Conservation (phyloP, 2,329 filamentous ascomycete genomes). For the Ceratocystis eucalypticola region DNA sequence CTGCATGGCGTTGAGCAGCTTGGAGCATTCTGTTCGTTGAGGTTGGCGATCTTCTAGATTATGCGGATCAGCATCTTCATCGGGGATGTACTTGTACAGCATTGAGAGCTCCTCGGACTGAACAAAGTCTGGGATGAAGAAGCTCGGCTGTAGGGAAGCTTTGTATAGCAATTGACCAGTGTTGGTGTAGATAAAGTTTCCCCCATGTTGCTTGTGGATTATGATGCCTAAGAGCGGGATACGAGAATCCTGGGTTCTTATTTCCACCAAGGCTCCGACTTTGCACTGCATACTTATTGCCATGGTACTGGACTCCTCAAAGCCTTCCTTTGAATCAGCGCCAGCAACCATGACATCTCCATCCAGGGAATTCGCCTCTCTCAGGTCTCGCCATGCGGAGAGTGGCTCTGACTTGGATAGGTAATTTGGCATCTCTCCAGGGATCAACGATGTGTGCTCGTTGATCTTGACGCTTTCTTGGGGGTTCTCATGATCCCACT, state of each 20-base stretch:
- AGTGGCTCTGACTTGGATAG: constrained; percentile 12
- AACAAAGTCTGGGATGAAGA: constrained; percentile 38
- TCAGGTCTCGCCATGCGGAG: constrained; percentile 10
- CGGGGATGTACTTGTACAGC: constrained; percentile 20
- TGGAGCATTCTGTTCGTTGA: constrained; percentile 32
- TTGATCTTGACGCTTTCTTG: neutral
- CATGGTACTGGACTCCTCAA: neutral
- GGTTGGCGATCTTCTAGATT: constrained; percentile 26
- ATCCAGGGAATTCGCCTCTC: constrained; percentile 5
- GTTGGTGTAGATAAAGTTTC: constrained; percentile 41
- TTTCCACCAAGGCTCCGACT: constrained; percentile 18
- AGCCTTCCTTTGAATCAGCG: neutral
- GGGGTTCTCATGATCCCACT: constrained; percentile 16
- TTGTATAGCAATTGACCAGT: constrained; percentile 38
- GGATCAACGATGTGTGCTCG: neutral
- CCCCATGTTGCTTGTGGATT: constrained; percentile 37
- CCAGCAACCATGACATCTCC: constrained; percentile 1
- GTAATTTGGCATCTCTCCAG: constrained; percentile 14
- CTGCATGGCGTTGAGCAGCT: constrained; percentile 36
- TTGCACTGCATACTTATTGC: neutral
- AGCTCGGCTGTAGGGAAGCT: constrained; percentile 33
- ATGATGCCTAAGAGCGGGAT: constrained; percentile 39
- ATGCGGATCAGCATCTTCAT: constrained; percentile 8
- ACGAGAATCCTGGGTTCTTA: constrained; percentile 29
- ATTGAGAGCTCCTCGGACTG: constrained; percentile 31